A percentile compares a stretch with the other conserved stretches of the same genome.
phyloP scores from a whole-genome alignment of 1,284 basidiomycete genomes.

The Puccinia horiana region DNA sequence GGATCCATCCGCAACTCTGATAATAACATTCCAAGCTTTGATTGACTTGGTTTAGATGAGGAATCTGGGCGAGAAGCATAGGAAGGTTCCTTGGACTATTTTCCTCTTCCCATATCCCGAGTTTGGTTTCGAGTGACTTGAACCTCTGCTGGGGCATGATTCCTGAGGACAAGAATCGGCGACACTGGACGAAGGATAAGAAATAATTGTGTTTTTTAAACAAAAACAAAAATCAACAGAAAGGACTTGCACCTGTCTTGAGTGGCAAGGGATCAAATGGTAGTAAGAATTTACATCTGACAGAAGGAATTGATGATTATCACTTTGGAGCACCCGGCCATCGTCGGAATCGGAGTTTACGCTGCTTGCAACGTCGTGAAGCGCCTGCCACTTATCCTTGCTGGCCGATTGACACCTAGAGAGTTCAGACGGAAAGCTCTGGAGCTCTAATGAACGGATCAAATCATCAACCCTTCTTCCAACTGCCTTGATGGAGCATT shows the following conservation, averaged over 20 bases:
- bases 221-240: neutral
- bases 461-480: constrained; percentile 6
- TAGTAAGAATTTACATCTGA: constrained; percentile 18
- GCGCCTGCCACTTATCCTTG: constrained; percentile 20
- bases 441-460: constrained; percentile 2
- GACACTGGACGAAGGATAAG: neutral
- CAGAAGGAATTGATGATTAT: constrained; percentile 14
- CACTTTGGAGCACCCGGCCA: neutral
- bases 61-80: constrained; percentile 8
- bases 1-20: constrained; percentile 25
- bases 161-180: constrained; percentile 15
- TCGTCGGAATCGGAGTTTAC: neutral
- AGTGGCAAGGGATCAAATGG: neutral
- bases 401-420: neutral
- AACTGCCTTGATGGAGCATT: neutral
- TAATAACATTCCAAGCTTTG: constrained; percentile 17
- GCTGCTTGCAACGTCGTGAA: constrained; percentile 9
- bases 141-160: neutral
- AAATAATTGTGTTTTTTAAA: neutral
- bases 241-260: neutral
- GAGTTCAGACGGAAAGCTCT: neutral
- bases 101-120: constrained; percentile 15
- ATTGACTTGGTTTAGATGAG: neutral
- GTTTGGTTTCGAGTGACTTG: constrained; percentile 11
- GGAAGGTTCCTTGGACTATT: constrained; percentile 15